These are phyloP conservation scores for Lotmaria passim DNA, from an alignment of 208 protist genomes.

Conservation along the genomic window DNA sequence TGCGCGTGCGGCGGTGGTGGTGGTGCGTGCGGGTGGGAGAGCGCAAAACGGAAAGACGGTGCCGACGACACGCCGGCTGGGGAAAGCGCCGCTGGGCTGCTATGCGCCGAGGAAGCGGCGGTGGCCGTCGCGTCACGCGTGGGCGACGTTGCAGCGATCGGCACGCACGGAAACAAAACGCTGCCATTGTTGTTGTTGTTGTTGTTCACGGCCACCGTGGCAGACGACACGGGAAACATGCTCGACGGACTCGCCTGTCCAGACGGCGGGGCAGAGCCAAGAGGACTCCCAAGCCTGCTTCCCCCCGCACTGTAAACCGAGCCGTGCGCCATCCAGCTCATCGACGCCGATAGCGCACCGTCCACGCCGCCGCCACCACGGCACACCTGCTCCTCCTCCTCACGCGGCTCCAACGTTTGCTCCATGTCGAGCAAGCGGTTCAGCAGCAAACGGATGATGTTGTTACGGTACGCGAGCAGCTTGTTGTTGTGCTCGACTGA, in stretches of 20 bases:
- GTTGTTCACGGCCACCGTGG: background rate
- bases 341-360: background rate
- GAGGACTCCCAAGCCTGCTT: background rate
- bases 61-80: conserved; percentile 1
- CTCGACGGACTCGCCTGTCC: conserved; percentile 14
- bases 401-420: conserved; percentile 54
- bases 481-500: conserved; percentile 63
- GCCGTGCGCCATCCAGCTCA: background rate
- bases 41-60: background rate
- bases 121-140: background rate
- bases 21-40: background rate
- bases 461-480: conserved; percentile 64
- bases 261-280: conserved; percentile 17
- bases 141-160: background rate
- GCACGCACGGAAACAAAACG: background rate
- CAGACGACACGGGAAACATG: background rate
- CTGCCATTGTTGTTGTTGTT: background rate
- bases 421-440: conserved; percentile 70
- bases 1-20: background rate
- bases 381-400: conserved; percentile 21
- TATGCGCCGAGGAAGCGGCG: conserved; percentile 14
- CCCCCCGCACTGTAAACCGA: background rate
- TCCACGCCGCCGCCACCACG: background rate
- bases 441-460: conserved; percentile 71
- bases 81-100: conserved; percentile 22